Evolutionary conservation across 169 alveolate species (phyloP), one percentile per base, ranked within the genome.

Genomic region (Neospora caninum): DNA sequence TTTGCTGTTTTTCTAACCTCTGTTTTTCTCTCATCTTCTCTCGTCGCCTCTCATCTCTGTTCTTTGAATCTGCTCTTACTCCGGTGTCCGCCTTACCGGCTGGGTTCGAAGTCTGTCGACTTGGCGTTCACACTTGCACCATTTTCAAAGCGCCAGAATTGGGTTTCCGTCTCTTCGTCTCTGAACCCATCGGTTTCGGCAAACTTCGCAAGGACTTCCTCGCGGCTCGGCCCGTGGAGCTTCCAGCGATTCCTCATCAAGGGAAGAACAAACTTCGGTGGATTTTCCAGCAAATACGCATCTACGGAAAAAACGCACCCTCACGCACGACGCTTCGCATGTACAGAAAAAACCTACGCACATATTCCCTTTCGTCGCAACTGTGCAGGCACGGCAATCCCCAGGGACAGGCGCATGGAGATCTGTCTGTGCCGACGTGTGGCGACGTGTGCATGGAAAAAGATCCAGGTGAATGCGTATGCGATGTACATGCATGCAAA

Each of bases 41-140:
- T 49, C 58, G 58, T 49, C 13, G 22, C 58, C 58, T 49, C 13
- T 49, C 58, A 7, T 49, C 58, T 49, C 13, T 13, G 22, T 49
- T 49, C 58, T 49, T 49, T n/a, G n/a, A n/a, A n/a, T n/a, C n/a
- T n/a, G n/a, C n/a, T n/a, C n/a, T n/a, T n/a, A n/a, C 58, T 13
- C 13, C 13, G 22, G 4, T 49, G 4, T 49, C 22, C 22, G 58
- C 13, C 42, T n/a, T 20, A 73, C 84, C 84, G 84, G 20, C 84
- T 73, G 49, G 84, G 84, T 43, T 82, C 89, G 89, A 82, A 82
- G 89, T 39, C 10, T 18, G 89, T 82, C 39, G 31, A 22, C 64
- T 82, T 82, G 20, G 89, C 89, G 67, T 82, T 82, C 43, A 82
- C 64, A 25, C 54, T 49, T 41, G 89, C 89, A 29, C 89, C 89